Percentiles rank a stretch among this genome's conserved stretches.
Conservation (phyloP, 2,329 filamentous ascomycete genomes). For the Didymella segeticola region DNA sequence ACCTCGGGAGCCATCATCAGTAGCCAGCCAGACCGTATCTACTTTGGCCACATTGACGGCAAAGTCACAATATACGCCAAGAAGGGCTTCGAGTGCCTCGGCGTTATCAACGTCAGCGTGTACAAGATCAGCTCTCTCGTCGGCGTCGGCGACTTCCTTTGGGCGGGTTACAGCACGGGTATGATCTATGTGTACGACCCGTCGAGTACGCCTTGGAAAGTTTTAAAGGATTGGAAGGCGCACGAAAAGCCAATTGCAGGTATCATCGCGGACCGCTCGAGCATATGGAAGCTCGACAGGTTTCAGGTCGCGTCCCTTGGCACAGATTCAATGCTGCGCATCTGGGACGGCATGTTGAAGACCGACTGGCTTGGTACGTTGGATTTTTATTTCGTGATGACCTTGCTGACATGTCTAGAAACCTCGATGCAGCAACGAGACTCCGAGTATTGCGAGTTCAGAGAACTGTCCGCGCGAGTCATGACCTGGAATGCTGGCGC, state of each 20-base stretch:
- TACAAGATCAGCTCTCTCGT: conserved; percentile 93
- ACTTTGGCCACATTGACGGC: conserved; percentile 90
- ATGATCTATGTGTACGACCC: conserved; percentile 94
- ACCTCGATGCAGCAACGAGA: conserved; percentile 84
- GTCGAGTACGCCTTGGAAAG: conserved; percentile 78
- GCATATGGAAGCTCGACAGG: conserved; percentile 83
- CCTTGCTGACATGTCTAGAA: conserved; percentile 57
- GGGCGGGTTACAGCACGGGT: conserved; percentile 94
- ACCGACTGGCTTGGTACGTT: conserved; percentile 84
- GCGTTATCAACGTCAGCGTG: conserved; percentile 82
- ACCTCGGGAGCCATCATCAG: conserved; percentile 81
- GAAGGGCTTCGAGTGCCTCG: conserved; percentile 76
- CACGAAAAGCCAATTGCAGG: conserved; percentile 83
- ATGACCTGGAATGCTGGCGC: conserved; percentile 98
- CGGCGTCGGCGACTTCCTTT: conserved; percentile 81
- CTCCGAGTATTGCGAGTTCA: conserved; percentile 82
- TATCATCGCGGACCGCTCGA: conserved; percentile 78
- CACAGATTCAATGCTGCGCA: conserved; percentile 79
- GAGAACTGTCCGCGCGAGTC: conserved; percentile 78
- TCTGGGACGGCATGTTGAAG: conserved; percentile 92
- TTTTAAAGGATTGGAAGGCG: conserved; percentile 94
- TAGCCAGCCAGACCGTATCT: conserved; percentile 78
- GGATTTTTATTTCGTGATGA: neutral
- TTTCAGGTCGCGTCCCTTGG: conserved; percentile 87
- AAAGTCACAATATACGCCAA: conserved; percentile 93